Percentiles rank a stretch among this genome's conserved stretches.
Conservation (phyloP, 2,329 filamentous ascomycete species). For the Aspergillus fructus region DNA sequence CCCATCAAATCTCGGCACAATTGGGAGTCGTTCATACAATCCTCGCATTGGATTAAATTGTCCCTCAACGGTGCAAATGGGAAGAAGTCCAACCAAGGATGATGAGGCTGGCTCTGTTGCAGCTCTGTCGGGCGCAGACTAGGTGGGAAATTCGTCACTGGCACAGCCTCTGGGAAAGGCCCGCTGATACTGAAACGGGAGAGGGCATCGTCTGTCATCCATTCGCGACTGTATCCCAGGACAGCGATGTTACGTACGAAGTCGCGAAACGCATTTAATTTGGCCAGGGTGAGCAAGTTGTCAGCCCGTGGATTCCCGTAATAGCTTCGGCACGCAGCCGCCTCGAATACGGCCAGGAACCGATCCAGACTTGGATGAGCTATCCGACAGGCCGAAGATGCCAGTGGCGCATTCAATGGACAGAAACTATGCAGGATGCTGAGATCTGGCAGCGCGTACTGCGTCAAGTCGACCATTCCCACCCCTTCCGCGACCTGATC, state of each 20-base stretch:
- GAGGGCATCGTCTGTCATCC: slow-evolving; percentile 23
- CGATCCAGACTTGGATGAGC: no score
- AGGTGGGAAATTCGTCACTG: slow-evolving; percentile 15
- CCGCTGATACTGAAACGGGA: slow-evolving; percentile 20
- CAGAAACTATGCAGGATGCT: no score
- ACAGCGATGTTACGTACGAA: neutral
- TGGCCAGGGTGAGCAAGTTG: slow-evolving; percentile 2
- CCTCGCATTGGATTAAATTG: slow-evolving; percentile 30
- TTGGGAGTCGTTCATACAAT: slow-evolving; percentile 28
- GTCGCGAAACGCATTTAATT: neutral
- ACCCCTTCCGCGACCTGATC: no score
- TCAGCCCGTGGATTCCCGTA: neutral
- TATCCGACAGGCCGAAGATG: no score
- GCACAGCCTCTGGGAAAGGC: neutral
- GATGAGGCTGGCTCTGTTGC: slow-evolving; percentile 38
- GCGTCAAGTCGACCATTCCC: no score
- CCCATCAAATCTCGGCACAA: slow-evolving; percentile 42
- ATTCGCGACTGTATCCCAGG: slow-evolving; percentile 3
- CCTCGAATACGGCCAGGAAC: no score
- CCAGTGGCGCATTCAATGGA: no score
- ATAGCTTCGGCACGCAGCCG: neutral
- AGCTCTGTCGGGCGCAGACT: slow-evolving; percentile 37
- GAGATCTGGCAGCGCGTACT: no score
- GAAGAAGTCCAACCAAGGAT: slow-evolving; percentile 36
- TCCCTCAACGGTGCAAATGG: slow-evolving; percentile 36